These are phyloP conservation scores for Tricholoma sp. DNA, from an alignment of 768 basidiomycete genomes.

Conservation along the genomic window DNA sequence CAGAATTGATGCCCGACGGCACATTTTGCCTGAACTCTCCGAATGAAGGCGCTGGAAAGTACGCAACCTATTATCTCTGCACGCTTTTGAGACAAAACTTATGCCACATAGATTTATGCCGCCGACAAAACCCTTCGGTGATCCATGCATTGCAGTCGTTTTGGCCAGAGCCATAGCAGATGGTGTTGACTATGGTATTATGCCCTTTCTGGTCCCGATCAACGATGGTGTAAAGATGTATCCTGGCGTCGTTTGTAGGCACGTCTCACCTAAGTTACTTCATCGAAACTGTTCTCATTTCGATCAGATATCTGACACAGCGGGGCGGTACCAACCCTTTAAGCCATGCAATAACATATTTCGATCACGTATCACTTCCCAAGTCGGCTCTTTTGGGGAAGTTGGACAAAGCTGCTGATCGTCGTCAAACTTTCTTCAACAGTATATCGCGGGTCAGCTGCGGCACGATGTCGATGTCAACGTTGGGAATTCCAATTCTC, in stretches of 20 bases:
- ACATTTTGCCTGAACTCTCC: conserved; percentile 35
- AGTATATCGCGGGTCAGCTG: conserved; percentile 25
- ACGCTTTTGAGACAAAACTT: neutral
- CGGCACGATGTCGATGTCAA: conserved; percentile 25
- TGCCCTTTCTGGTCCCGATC: conserved; percentile 34
- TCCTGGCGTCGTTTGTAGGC: conserved; percentile 27
- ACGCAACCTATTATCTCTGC: neutral
- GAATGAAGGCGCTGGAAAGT: conserved; percentile 32
- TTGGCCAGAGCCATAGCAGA: conserved; percentile 32
- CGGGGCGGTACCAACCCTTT: conserved; percentile 27
- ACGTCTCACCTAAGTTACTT: neutral
- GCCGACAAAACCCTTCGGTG: conserved; percentile 32
- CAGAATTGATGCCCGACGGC: conserved; percentile 32
- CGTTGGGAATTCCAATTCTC: conserved; percentile 18
- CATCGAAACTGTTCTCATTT: neutral
- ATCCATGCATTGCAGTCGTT: conserved; percentile 34
- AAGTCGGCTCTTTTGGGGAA: conserved; percentile 24
- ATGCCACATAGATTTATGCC: conserved; percentile 34
- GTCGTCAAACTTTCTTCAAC: conserved; percentile 18
- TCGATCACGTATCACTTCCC: conserved; percentile 30
- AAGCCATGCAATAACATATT: conserved; percentile 30
- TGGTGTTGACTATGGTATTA: conserved; percentile 29
- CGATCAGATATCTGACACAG: conserved; percentile 9
- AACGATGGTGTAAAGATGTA: conserved; percentile 34
- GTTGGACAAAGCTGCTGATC: conserved; percentile 6